Conservation (phyloP, 495 filamentous ascomycete species). For the Aspergillus cavernicola region DNA sequence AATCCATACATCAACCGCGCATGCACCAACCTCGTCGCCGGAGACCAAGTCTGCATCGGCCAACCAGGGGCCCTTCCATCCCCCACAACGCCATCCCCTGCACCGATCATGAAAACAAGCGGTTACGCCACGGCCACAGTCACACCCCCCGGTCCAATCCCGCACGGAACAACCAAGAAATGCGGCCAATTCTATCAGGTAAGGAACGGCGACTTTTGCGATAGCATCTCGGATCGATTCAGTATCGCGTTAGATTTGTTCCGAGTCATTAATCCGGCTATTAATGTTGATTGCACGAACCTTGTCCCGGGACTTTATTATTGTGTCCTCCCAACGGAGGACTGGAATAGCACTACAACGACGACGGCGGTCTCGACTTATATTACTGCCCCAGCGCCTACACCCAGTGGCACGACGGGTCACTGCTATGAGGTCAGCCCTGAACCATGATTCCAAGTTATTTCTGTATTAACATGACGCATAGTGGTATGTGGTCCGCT, state of each 20-base stretch:
- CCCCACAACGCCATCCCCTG: neutral
- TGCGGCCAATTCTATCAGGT: constrained; percentile 11
- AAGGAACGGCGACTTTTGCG: constrained; percentile 8
- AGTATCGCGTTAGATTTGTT: constrained; percentile 7
- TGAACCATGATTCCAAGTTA: too few relatives aligned
- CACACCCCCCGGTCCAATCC: neutral
- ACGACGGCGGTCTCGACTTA: constrained; percentile 1
- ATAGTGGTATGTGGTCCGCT: constrained; percentile 13
- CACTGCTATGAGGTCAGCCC: constrained; percentile 5
- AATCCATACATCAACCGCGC: constrained; percentile 9
- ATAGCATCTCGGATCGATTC: constrained; percentile 2
- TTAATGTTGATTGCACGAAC: constrained; percentile 12
- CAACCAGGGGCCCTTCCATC: neutral
- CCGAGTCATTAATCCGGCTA: constrained; percentile 11
- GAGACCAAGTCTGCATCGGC: constrained; percentile 9
- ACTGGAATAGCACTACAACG: constrained; percentile 10
- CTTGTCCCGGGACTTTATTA: constrained; percentile 11
- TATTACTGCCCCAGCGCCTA: constrained; percentile 5
- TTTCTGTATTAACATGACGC: neutral
- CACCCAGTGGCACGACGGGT: constrained; percentile 1
- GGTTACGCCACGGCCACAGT: constrained; percentile 7
- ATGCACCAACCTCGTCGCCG: constrained; percentile 13
- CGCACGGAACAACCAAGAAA: constrained; percentile 2
- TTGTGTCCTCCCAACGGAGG: constrained; percentile 2
- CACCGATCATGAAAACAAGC: neutral